These are phyloP conservation scores for Colletotrichum siamense DNA, from an alignment of 2,329 filamentous ascomycete species.

Conservation along the genomic window DNA sequence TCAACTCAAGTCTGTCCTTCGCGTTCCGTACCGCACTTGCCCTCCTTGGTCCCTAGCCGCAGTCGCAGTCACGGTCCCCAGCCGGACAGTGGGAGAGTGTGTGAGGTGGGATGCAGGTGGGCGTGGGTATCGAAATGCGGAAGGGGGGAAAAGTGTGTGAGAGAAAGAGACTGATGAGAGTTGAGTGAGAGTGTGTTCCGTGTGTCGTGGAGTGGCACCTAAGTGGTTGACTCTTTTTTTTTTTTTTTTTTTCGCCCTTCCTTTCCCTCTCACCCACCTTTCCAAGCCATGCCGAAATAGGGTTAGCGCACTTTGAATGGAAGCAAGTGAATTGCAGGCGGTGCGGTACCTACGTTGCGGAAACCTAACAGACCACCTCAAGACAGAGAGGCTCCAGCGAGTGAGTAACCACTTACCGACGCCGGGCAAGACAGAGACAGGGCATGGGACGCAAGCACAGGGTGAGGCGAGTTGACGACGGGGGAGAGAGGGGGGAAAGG, in stretches of 20 bases:
- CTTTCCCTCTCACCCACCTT: neutral
- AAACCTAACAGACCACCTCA: neutral
- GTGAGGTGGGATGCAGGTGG: neutral
- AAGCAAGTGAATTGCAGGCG: neutral
- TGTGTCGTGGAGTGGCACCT: slow-evolving; percentile 14
- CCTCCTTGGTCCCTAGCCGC: neutral
- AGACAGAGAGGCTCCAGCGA: neutral
- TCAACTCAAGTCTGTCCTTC: too few species aligned
- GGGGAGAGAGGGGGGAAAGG: neutral
- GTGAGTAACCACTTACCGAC: neutral
- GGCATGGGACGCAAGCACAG: slow-evolving; percentile 14
- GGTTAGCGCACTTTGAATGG: neutral
- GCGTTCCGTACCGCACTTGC: neutral
- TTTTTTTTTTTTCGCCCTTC: neutral
- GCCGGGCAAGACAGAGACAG: neutral
- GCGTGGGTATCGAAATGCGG: neutral
- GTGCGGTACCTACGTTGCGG: neutral
- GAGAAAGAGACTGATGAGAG: neutral
- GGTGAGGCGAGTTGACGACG: neutral
- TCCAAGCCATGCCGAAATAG: neutral
- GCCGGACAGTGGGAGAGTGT: neutral
- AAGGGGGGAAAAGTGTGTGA: neutral
- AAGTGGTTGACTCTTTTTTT: slow-evolving; percentile 2
- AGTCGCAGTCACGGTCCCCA: neutral
- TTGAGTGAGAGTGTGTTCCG: slow-evolving; percentile 15